Evolutionary conservation across 768 basidiomycete species (phyloP), one percentile per base, ranked within the genome.

Genomic region (Pseudohyphozyma bogoriensis): DNA sequence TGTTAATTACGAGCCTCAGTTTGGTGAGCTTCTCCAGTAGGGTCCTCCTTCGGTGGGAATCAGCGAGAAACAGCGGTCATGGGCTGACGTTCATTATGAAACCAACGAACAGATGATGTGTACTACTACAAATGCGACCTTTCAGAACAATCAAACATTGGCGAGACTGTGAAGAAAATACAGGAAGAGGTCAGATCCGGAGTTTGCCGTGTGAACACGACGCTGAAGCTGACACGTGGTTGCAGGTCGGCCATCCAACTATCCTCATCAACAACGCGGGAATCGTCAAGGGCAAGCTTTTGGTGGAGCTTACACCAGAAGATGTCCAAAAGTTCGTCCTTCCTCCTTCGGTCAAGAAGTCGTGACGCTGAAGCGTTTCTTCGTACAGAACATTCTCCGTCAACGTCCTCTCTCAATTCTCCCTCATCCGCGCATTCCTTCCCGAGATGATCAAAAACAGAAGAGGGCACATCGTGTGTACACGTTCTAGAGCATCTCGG

Each of bases 241-340:
- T 20, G 24, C 32, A 66, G 65, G 46, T 66, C 36, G 65, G 65
- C 11, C n/a, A 33, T 16, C 61, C 65, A 4, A 96, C 93, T 0
- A 80, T 95, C 46, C 75, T 97, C 35, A 78, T 97, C 67, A 96
- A 95, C 76, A 96, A 93, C 70, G 93, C 92, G 0, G 93, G 92
- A 24, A 84, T 93, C 61, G 87, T 86, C 35, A 86, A 91, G 75
- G 91, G 91, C 32, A 95, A 92, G 69, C 75, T 83, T 3, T 75
- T 97, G 32, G 75, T 91, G 18, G 90, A 95, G 69, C 76, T 95
- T 58, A 77, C 74, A 5, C 81, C 85, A 7, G 79, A 82, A 56
- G 93, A 97, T 69, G 73, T 96, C 50, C 75, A 80, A 65, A 85
- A 89, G 92, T 93, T 60, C 64, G 77, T 69, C 24, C 4, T 15